A percentile compares a stretch with the other conserved stretches of the same genome.
Conservation (phyloP, 176 grass and related monocot species). For the Aegilops umbellulata region DNA sequence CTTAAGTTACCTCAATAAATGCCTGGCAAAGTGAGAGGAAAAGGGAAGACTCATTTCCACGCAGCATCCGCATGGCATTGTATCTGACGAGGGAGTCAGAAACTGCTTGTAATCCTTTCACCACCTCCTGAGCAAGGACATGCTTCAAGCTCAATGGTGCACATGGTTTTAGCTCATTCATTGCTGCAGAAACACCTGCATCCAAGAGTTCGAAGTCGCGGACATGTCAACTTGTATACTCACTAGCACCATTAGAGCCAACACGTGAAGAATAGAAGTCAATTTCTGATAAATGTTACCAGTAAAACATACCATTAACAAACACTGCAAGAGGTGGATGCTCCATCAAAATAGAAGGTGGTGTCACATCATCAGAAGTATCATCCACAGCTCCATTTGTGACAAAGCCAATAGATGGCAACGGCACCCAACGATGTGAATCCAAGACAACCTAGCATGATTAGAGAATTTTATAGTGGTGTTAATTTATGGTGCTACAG, state of each 20-base stretch:
- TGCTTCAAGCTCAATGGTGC: constrained; percentile 85
- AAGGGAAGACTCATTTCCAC: constrained; percentile 83
- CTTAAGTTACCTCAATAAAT: constrained; percentile 75
- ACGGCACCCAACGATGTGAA: constrained; percentile 89
- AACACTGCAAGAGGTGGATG: constrained; percentile 95
- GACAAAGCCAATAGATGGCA: constrained; percentile 98
- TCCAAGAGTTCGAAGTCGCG: background rate
- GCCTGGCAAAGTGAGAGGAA: constrained; percentile 89
- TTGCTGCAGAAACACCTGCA: constrained; percentile 89
- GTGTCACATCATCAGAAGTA: constrained; percentile 72
- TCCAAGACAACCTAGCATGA: constrained; percentile 76
- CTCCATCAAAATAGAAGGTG: constrained; percentile 96
- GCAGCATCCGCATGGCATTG: constrained; percentile 89
- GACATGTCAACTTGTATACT: constrained; percentile 5
- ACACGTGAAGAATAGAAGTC: background rate
- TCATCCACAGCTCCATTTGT: constrained; percentile 83
- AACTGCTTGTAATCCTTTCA: constrained; percentile 75
- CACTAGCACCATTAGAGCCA: background rate
- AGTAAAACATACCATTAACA: constrained; percentile 74
- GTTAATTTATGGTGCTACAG: background rate
- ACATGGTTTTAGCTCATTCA: constrained; percentile 94
- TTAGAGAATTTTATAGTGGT: background rate
- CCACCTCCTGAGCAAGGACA: constrained; percentile 80
- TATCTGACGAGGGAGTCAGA: constrained; percentile 94
- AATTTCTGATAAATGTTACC: background rate